Conservation (phyloP, 305 asterid species). For the Salvia sclarea region DNA sequence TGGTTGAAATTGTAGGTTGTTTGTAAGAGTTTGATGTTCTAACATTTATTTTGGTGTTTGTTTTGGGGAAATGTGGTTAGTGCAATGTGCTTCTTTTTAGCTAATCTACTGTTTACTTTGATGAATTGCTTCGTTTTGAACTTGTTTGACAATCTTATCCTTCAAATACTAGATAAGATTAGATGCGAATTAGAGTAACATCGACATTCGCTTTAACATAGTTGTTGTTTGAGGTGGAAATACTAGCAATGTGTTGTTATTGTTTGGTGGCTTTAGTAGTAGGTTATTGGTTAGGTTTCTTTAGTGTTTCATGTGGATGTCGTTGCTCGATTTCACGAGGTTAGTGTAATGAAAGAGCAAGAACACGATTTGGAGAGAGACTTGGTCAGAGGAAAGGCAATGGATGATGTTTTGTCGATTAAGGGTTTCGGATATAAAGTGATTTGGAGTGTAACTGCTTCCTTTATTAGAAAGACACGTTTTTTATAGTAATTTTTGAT, state of each 20-base stretch:
- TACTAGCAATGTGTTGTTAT: not conserved
- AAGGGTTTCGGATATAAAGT: not conserved
- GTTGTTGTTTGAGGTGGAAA: not conserved
- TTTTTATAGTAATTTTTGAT: not conserved
- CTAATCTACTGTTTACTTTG: no score
- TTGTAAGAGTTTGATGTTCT: conserved; percentile 5
- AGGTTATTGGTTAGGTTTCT: not conserved
- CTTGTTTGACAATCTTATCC: no score
- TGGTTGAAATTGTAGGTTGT: no score
- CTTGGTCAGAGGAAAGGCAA: not conserved
- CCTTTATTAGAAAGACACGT: not conserved
- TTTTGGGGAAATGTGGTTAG: conserved; percentile 1
- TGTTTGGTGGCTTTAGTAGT: not conserved
- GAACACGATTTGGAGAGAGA: not conserved
- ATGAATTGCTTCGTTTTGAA: no score
- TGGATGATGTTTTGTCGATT: not conserved
- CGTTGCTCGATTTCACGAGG: conserved; percentile 11
- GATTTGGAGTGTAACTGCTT: conserved; percentile 8
- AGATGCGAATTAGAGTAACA: not conserved
- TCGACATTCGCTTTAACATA: not conserved
- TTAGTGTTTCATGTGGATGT: conserved; percentile 6
- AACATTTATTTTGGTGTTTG: not conserved
- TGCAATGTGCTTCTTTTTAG: no score
- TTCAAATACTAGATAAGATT: conserved; percentile 4
- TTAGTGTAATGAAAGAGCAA: not conserved